Evolutionary conservation across 2,329 filamentous ascomycete species (phyloP).

Genomic region (Hypoxylon sp.): DNA sequence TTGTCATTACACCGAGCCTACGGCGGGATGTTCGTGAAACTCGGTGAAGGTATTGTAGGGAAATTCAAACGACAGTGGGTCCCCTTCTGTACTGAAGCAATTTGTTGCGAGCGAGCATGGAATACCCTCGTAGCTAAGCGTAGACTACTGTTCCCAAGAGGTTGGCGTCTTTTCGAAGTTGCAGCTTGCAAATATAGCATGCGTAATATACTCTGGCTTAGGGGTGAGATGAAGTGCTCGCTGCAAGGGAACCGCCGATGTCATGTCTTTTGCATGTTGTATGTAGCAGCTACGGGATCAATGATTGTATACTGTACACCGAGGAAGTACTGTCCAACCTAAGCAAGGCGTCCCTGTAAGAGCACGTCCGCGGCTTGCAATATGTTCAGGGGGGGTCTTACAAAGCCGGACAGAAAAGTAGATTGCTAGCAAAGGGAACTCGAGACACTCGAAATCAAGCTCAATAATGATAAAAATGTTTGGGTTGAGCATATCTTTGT

Average conservation of each 20-base stretch:
- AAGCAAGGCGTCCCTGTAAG: conserved; percentile 33
- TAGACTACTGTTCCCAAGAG: background rate
- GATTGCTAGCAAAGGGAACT: conserved; percentile 15
- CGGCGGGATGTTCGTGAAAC: conserved; percentile 28
- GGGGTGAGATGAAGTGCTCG: background rate
- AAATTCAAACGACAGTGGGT: conserved; percentile 31
- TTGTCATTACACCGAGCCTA: conserved; percentile 39
- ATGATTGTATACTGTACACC: conserved; percentile 13
- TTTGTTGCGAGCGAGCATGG: conserved; percentile 31
- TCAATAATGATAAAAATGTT: background rate
- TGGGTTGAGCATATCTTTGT: conserved; percentile 2
- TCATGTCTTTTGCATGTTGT: conserved; percentile 11
- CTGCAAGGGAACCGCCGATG: conserved; percentile 4
- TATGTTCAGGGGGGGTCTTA: conserved; percentile 28
- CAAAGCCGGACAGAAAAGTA: conserved; percentile 21
- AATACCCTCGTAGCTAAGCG: conserved; percentile 32
- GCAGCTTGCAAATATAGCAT: background rate
- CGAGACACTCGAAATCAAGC: background rate
- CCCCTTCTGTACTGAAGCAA: conserved; percentile 22
- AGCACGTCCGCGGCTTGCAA: conserved; percentile 40
- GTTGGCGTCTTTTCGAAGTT: background rate
- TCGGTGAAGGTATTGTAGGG: conserved; percentile 39
- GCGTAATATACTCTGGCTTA: conserved; percentile 6
- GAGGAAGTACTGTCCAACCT: conserved; percentile 36
- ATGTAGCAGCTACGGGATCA: conserved; percentile 8